Evolutionary conservation across 2,329 filamentous ascomycete genomes (phyloP), one percentile per base, ranked within the genome.

Genomic region (Lasiodiplodia sp.): DNA sequence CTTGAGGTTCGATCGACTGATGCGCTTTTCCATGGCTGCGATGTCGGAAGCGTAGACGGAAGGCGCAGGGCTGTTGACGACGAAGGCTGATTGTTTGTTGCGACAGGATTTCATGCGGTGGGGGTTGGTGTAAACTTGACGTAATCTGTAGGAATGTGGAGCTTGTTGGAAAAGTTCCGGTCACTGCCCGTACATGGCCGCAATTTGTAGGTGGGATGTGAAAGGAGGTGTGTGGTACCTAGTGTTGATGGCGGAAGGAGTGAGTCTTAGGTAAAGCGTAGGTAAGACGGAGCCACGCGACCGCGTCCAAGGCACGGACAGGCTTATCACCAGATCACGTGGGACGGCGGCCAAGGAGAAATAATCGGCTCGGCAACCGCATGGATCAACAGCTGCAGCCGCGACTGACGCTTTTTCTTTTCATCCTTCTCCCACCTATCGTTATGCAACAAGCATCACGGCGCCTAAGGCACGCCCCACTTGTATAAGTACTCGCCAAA

Each of bases 271-370:
- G 31, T 38, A 16, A 7, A 23, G 23, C 25, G 23, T 47, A 47
- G n/a, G 44, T 47, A 47, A 47, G 58, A 16, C 18, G 23, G 40
- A 44, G 12, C 23, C 40, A 47, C 58, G 40, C 40, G 58, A 25
- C 31, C 57, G 57, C 38, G 40, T 49, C 40, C 7, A 38, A 44
- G 40, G 25, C 38, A 44, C 31, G 40, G 40, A 34, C 58, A 40
- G 23, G 16, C 40, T 25, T 44, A 28, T 63, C 58, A 63, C 58
- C 58, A 49, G 40, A 21, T 49, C 58, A 63, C 58, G 58, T 63
- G 58, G 11, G 16, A 4, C 18, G 16, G 53, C 53, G 12, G 44
- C n/a, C 44, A 21, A 18, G 56, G 56, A 25, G 38, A 58, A 58
- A 18, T 23, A 25, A 31, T 47, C 23, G 21, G 57, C 57, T 38